Evolutionary conservation across 2,329 filamentous ascomycete species (phyloP).

Genomic region (Microsporum ferrugineum): DNA sequence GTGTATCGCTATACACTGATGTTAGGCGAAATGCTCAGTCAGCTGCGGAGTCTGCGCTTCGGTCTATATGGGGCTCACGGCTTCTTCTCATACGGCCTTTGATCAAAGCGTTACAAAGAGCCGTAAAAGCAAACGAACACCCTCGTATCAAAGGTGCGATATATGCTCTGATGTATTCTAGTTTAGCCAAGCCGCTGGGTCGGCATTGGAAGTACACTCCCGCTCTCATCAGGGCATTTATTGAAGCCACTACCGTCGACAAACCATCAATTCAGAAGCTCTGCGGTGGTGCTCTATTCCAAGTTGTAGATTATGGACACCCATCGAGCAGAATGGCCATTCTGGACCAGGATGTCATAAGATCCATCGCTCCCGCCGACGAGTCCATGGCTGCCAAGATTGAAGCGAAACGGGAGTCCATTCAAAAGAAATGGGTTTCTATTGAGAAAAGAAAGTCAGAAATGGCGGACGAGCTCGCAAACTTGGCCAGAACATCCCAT

Average conservation of each 20-base stretch:
- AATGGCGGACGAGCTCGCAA: constrained; percentile 69
- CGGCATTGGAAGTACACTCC: constrained; percentile 94
- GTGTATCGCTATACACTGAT: constrained; percentile 84
- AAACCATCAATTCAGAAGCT: constrained; percentile 90
- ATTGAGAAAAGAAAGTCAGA: constrained; percentile 77
- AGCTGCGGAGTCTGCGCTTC: constrained; percentile 84
- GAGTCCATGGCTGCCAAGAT: constrained; percentile 49
- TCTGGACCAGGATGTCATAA: constrained; percentile 58
- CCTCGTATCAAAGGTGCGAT: constrained; percentile 89
- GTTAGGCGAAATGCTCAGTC: constrained; percentile 89
- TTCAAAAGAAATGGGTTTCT: constrained; percentile 59
- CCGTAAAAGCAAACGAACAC: constrained; percentile 68
- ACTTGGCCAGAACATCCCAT: constrained; percentile 66
- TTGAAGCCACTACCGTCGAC: constrained; percentile 78
- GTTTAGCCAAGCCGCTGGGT: constrained; percentile 72
- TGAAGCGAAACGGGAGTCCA: constrained; percentile 56
- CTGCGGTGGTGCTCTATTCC: constrained; percentile 67
- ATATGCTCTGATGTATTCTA: constrained; percentile 82
- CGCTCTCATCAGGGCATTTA: constrained; percentile 77
- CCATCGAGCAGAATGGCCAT: constrained; percentile 78
- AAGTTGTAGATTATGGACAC: constrained; percentile 84
- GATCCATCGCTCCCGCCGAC: constrained; percentile 57
- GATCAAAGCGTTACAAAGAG: constrained; percentile 63
- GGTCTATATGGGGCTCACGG: constrained; percentile 76
- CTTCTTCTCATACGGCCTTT: constrained; percentile 84